Base-by-base conservation (phyloP, 208 protist species). In the Acanthamoeba royreba region DNA sequence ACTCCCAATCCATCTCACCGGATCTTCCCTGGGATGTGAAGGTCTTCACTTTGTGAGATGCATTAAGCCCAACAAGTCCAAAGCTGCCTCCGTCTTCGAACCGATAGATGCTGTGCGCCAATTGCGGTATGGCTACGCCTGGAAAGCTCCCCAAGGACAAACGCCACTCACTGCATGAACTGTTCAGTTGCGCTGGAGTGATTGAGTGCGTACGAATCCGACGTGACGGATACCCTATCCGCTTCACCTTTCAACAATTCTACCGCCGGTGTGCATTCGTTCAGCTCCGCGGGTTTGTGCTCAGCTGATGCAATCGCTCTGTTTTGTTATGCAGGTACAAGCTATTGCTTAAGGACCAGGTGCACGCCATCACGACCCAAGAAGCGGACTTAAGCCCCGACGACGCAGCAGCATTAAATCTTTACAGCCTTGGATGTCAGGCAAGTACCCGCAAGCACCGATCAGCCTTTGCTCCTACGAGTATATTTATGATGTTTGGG, bases 31-130 rank as follows among this genome's bases (percentile, higher is more conserved):
- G 5, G 25, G 53, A 25, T 25, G 19, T 19, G 11, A 5, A 61
- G 53, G 96, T 22, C 98, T 98, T 19, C 98, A 99, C 94, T 99
- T 99, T 94, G 97, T 99, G 85, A 97, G 98, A 83, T 98, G 98
- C 47, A 98, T 99, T 93, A 99, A 99, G 92, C 98, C 98, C 8
- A 99, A 99, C 93, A 98, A 98, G 43, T 95, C 97, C 63, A 99
- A 99, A 93, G 94, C 94, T 55, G 94, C 95, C 4, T 92, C 97
- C 87, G 96, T 96, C 53, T 98, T 98, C 47, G 98, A 99, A 79
- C 97, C 96, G 19, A 94, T 96, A 11, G 95, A 98, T 4, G 97
- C 99, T 52, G 63, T 98, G 72, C 98, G 99, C 94, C 98, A 99
- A 69, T 96, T 99, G 35, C 98, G 98, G 93, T 99, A 99, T 77